phyloP scores from a whole-genome alignment of 1,139 yeast genomes.

The Kurtzmaniella quercitrusa region DNA sequence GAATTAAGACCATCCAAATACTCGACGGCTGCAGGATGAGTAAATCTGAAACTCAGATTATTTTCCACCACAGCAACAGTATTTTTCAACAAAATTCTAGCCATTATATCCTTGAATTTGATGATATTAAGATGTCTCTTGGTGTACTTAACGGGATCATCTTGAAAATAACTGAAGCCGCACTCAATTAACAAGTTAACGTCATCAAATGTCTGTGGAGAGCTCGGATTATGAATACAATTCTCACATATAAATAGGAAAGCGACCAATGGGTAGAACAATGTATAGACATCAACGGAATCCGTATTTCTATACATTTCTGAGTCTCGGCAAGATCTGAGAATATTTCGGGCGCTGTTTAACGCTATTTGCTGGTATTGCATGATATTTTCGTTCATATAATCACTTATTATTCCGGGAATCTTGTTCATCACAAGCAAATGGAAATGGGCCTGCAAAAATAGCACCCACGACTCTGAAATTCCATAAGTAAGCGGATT shows the following conservation, averaged over 20 bases:
- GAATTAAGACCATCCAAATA: constrained; percentile 17
- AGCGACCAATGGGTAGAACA: constrained; percentile 33
- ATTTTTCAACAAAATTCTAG: constrained; percentile 21
- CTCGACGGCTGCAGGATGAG: constrained; percentile 15
- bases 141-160: background rate
- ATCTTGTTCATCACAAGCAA: constrained; percentile 34
- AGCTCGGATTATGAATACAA: constrained; percentile 30
- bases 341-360: constrained; percentile 34
- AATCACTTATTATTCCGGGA: constrained; percentile 20
- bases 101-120: constrained; percentile 18
- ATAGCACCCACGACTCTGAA: background rate
- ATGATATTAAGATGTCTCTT: background rate
- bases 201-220: constrained; percentile 26
- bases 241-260: constrained; percentile 27
- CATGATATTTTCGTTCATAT: constrained; percentile 11
- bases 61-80: constrained; percentile 23
- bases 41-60: constrained; percentile 15
- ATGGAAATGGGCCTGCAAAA: constrained; percentile 16
- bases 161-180: constrained; percentile 21
- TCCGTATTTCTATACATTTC: constrained; percentile 12
- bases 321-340: constrained; percentile 15
- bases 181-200: constrained; percentile 26
- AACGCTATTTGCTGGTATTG: constrained; percentile 19
- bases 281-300: constrained; percentile 30
- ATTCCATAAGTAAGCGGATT: background rate